These are phyloP conservation scores for Arctium minus DNA, from an alignment of 129 eudicot species.

Conservation along the genomic window DNA sequence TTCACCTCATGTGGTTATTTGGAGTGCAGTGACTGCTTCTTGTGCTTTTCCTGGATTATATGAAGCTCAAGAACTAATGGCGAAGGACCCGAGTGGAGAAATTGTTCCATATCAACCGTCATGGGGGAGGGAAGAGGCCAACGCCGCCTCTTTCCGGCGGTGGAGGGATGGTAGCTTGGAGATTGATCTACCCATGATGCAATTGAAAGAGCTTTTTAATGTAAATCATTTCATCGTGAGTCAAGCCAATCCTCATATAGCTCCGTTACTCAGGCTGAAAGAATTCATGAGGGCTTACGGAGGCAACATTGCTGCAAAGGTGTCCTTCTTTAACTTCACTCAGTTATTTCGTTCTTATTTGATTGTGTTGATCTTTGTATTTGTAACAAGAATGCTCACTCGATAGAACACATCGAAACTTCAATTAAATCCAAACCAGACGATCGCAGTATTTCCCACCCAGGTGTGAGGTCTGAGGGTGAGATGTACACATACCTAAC, in stretches of 20 bases:
- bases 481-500: too few species aligned
- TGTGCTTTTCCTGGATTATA: slow-evolving; percentile 83
- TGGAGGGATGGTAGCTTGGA: slow-evolving; percentile 91
- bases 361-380: too few species aligned
- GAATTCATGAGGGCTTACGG: slow-evolving; percentile 61
- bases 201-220: slow-evolving; percentile 72
- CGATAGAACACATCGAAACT: not conserved
- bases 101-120: slow-evolving; percentile 82
- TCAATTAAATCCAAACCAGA: too few species aligned
- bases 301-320: slow-evolving; percentile 77
- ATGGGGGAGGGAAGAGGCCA: slow-evolving; percentile 45
- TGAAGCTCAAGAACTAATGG: slow-evolving; percentile 82
- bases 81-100: slow-evolving; percentile 55
- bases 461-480: too few species aligned
- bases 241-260: slow-evolving; percentile 79
- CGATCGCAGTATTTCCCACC: too few species aligned
- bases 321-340: slow-evolving; percentile 12
- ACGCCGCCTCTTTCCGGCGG: slow-evolving; percentile 41
- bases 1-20: slow-evolving; percentile 75
- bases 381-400: not conserved
- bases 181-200: slow-evolving; percentile 79
- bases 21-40: slow-evolving; percentile 85
- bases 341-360: not conserved
- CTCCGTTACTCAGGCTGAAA: slow-evolving; percentile 59
- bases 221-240: slow-evolving; percentile 78